Conservation (phyloP, 371 early-diverging fungal species). For the Quaeritorhiza haematococci region DNA sequence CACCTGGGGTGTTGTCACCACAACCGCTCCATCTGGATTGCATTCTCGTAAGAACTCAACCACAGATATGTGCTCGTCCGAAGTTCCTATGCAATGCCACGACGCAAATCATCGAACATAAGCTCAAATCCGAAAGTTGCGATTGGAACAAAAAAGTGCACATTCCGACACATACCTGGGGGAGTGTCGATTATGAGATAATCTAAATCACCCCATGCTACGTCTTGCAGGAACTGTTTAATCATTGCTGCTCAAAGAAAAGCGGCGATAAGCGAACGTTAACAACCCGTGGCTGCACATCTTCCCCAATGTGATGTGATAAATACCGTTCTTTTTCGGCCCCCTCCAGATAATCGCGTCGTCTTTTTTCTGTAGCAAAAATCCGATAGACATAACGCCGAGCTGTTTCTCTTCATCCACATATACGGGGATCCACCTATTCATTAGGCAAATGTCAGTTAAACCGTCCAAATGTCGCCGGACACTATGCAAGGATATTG, state of each 20-base stretch:
- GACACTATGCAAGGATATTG: background rate
- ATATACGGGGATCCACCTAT: constrained; percentile 1
- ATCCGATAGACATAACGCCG: constrained; percentile 94
- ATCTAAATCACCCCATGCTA: constrained; percentile 91
- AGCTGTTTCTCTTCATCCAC: constrained; percentile 17
- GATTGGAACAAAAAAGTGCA: background rate
- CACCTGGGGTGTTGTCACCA: constrained; percentile 90
- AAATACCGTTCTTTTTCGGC: constrained; percentile 84
- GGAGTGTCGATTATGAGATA: constrained; percentile 95
- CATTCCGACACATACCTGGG: constrained; percentile 66
- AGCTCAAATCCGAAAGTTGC: background rate
- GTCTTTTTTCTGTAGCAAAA: constrained; percentile 82
- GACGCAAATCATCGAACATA: no score
- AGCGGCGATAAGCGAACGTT: no score
- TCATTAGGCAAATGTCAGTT: constrained; percentile 70
- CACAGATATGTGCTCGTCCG: constrained; percentile 94
- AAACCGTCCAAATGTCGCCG: constrained; percentile 20
- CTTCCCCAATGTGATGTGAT: constrained; percentile 2
- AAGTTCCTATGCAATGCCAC: constrained; percentile 46
- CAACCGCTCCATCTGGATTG: constrained; percentile 76
- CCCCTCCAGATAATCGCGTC: constrained; percentile 99
- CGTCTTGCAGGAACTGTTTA: constrained; percentile 95
- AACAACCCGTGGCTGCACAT: no score
- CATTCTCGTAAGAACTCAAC: constrained; percentile 72
- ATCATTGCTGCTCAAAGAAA: constrained; percentile 52